These are phyloP conservation scores for Phlebiopsis flavidoalba DNA, from an alignment of 768 basidiomycete genomes.

Conservation along the genomic window DNA sequence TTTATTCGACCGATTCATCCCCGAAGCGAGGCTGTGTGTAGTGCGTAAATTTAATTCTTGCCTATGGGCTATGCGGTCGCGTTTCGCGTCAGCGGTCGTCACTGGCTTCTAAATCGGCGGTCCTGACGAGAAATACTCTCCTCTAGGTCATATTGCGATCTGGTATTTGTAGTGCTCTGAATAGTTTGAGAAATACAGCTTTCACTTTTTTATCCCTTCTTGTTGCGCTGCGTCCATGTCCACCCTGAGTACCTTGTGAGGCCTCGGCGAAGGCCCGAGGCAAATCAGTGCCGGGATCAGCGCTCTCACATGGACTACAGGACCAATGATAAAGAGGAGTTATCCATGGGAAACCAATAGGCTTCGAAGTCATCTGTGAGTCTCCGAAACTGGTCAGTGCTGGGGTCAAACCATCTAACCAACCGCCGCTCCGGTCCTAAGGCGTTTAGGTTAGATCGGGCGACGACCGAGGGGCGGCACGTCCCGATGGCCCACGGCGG, in stretches of 20 bases:
- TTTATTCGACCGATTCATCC: neutral
- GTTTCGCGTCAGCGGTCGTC: neutral
- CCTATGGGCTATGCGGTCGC: neutral
- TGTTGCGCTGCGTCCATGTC: neutral
- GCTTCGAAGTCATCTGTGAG: neutral
- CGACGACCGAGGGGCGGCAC: neutral
- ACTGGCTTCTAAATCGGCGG: neutral
- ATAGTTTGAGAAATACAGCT: neutral
- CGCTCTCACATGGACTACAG: neutral
- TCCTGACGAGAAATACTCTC: neutral
- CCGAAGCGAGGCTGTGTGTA: neutral
- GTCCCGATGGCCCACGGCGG: too few relatives aligned
- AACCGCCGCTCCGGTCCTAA: neutral
- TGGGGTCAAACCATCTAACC: neutral
- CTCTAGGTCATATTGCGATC: neutral
- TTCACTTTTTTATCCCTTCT: neutral
- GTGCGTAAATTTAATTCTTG: neutral
- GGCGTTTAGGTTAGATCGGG: neutral
- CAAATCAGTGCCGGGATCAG: neutral
- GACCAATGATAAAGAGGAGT: neutral
- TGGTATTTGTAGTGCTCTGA: neutral
- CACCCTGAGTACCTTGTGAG: neutral
- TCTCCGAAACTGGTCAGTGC: neutral
- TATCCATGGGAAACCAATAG: neutral
- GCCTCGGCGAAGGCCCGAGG: neutral